Conservation (phyloP, 352 stramenopile species). For the Globisporangium solare region DNA sequence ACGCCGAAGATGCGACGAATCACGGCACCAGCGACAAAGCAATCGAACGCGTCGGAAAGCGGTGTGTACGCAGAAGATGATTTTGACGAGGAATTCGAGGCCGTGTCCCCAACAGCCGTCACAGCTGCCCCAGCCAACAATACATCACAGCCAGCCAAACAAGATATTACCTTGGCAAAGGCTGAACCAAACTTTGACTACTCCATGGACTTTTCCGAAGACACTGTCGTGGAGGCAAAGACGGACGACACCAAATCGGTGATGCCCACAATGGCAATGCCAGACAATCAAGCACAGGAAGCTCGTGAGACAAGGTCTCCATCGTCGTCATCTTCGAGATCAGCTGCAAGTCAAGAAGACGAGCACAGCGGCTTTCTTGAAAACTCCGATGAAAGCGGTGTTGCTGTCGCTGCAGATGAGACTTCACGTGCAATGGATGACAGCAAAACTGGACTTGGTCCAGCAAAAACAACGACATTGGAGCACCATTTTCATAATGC, state of each 20-base stretch:
- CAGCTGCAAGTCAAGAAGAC: slow-evolving; percentile 9
- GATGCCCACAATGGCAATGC: neutral
- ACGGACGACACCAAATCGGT: neutral
- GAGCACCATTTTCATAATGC: neutral
- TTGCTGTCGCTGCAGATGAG: neutral
- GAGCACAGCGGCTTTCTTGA: slow-evolving; percentile 28
- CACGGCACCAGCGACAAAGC: neutral
- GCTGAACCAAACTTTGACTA: slow-evolving; percentile 49
- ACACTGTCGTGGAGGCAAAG: slow-evolving; percentile 16
- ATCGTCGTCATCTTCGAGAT: slow-evolving; percentile 4
- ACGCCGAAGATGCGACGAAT: neutral
- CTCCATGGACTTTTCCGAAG: slow-evolving; percentile 71
- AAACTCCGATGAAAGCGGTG: slow-evolving; percentile 15
- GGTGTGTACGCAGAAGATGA: slow-evolving; percentile 43
- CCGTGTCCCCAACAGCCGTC: neutral
- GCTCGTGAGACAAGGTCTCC: neutral
- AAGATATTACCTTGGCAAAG: slow-evolving; percentile 9
- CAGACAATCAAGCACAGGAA: slow-evolving; percentile 2
- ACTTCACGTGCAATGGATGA: neutral
- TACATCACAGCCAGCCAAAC: neutral
- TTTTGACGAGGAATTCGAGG: slow-evolving; percentile 50
- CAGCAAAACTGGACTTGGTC: neutral
- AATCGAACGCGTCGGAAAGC: slow-evolving; percentile 28
- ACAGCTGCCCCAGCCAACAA: neutral
- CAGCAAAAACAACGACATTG: neutral